Percentiles rank a stretch among this genome's conserved stretches.
Evolutionary conservation across 306 rosid species (phyloP).

Genomic region (Lithocarpus polystachyus): DNA sequence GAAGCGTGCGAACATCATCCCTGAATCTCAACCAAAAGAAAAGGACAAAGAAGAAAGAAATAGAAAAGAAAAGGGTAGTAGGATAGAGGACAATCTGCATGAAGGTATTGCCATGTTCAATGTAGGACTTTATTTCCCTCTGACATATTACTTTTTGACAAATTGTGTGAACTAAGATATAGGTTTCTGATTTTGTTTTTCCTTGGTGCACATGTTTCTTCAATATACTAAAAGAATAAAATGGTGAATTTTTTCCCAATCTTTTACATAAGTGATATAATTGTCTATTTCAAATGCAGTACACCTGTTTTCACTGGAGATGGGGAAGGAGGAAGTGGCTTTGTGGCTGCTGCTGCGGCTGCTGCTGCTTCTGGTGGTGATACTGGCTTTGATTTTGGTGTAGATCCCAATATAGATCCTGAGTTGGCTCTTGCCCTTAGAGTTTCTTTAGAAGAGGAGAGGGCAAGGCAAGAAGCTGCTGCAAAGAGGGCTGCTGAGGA

Average conservation of each 20-base stretch:
- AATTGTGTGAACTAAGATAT: background rate
- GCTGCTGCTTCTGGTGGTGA: slow-evolving; percentile 31
- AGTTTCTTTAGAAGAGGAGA: slow-evolving; percentile 49
- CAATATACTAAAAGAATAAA: background rate
- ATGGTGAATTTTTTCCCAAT: background rate
- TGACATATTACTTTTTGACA: background rate
- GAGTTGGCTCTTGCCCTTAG: slow-evolving; percentile 49
- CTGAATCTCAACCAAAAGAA: background rate
- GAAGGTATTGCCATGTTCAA: background rate
- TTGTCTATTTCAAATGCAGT: slow-evolving; percentile 20
- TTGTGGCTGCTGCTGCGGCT: slow-evolving; percentile 34
- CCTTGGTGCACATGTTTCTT: background rate
- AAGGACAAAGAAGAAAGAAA: background rate
- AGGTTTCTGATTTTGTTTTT: background rate
- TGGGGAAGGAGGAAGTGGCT: slow-evolving; percentile 42
- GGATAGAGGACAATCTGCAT: background rate
- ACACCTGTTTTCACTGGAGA: slow-evolving; percentile 44
- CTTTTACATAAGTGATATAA: background rate
- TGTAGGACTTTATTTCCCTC: background rate
- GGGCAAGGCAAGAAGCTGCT: slow-evolving; percentile 46
- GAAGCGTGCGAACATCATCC: background rate
- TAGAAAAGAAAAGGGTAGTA: background rate
- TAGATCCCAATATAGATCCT: slow-evolving; percentile 40
- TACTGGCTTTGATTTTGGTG: slow-evolving; percentile 36
- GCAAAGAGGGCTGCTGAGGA: slow-evolving; percentile 40